Evolutionary conservation across 306 rosid genomes (phyloP), one percentile per base, ranked within the genome.

Genomic region (Fragaria ananassa): DNA sequence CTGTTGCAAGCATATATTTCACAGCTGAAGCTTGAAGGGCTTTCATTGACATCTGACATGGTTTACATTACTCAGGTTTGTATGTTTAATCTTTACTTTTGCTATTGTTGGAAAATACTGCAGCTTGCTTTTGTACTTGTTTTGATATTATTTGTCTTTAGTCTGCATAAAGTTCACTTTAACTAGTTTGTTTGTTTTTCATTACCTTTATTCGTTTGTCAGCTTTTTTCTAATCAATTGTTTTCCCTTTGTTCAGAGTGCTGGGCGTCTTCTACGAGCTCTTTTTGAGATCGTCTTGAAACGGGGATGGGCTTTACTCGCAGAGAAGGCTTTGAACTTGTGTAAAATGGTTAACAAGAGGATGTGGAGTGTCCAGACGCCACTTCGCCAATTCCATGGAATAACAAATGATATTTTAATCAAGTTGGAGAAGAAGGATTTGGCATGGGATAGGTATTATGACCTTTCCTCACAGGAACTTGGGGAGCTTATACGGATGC

Each of bases 301-400:
- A 86, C 93, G 96, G 68, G 98, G 97, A 64, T 94, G 98, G 98
- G 97, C 96, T 12, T 93, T 90, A 73, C 83, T 94, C 68, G 89
- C 98, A 50, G 98, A 94, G 81, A 90, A 90, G 85, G 96, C 98
- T 80, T 81, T 94, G 88, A 91, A 90, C 89, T 80, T 94, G 56
- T 90, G 93, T 89, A 94, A 91, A 86, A 94, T 94, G 98, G 94
- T 90, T 73, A 89, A 78, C 86, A 88, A 80, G 90, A 88, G 96
- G 85, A 94, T 91, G 93, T 94, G 98, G 98, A 89, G 91, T 77
- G 98, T 90, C 58, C 98, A 94, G 75, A 94, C 96, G 10, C 96
- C 98, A 13, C 95, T 92, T 69, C 96, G 95, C 51, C 98, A 94
- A 77, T 94, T 94, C 85, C 85, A 86, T 76, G 98, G 96, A 68